These are phyloP conservation scores for Podosphaera fusca DNA, from an alignment of 2,329 filamentous ascomycete genomes.

Conservation along the genomic window DNA sequence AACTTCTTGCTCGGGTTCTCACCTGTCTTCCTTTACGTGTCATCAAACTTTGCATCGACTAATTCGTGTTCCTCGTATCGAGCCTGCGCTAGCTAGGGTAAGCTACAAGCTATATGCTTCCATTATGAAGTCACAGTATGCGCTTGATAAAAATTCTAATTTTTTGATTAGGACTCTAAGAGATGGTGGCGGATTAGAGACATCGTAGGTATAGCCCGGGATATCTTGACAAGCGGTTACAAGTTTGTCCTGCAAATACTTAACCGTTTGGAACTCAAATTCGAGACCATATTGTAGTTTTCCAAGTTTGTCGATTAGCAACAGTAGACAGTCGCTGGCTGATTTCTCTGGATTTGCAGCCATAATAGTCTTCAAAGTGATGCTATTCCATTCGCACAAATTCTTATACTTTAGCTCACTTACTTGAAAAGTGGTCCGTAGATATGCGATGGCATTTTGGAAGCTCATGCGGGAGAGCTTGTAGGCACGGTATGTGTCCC, in stretches of 20 bases:
- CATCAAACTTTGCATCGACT: too few species aligned
- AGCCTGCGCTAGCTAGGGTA: too few species aligned
- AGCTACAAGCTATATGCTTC: too few species aligned
- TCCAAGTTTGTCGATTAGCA: constrained; percentile 1
- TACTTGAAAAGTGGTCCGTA: constrained; percentile 3
- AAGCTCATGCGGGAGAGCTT: neutral
- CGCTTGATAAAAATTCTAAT: neutral
- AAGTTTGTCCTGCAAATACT: constrained; percentile 1
- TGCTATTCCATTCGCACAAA: constrained; percentile 2
- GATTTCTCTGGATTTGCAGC: constrained; percentile 1
- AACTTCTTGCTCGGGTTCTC: too few species aligned
- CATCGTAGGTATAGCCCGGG: neutral
- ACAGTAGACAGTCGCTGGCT: neutral
- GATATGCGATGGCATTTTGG: neutral
- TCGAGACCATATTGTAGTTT: neutral
- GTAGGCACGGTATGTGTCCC: constrained; percentile 1
- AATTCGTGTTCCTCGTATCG: too few species aligned
- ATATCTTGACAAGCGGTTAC: constrained; percentile 1
- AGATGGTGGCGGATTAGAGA: neutral
- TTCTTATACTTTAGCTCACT: neutral
- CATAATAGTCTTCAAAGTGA: neutral
- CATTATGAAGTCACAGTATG: neutral
- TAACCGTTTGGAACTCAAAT: neutral
- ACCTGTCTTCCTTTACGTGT: too few species aligned
- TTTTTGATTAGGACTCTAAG: neutral